phyloP scores from a whole-genome alignment of 768 basidiomycete species.

The Hydnomerulius pinastri region DNA sequence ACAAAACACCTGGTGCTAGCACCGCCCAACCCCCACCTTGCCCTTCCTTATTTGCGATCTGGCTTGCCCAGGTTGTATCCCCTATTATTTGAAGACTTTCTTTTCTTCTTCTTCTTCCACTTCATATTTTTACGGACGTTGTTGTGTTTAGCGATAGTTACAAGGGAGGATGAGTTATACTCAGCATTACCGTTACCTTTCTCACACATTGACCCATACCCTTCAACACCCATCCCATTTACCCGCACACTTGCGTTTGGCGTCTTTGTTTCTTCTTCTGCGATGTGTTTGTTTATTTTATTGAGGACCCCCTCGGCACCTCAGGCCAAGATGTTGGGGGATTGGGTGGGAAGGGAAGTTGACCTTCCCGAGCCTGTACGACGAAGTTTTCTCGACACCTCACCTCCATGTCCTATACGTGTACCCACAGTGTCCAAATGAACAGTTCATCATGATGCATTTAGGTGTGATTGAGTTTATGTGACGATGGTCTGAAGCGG shows the following conservation, averaged over 20 bases:
- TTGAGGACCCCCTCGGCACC: conserved; percentile 7
- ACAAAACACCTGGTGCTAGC: conserved; percentile 25
- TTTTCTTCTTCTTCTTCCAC: conserved; percentile 16
- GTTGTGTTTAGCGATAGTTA: conserved; percentile 29
- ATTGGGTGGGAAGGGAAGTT: conserved; percentile 38
- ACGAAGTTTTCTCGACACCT: conserved; percentile 10
- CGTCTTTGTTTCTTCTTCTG: conserved; percentile 12
- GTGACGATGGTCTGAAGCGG: too few species aligned
- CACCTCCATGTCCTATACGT: conserved; percentile 7
- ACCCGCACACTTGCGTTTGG: conserved; percentile 15
- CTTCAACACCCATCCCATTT: conserved; percentile 1
- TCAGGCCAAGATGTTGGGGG: conserved; percentile 6
- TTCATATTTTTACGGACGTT: conserved; percentile 20
- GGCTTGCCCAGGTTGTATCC: conserved; percentile 11
- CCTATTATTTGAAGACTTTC: background rate
- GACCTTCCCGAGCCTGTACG: conserved; percentile 34
- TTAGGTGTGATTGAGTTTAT: background rate
- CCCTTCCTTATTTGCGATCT: conserved; percentile 30
- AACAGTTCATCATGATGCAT: conserved; percentile 1
- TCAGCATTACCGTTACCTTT: conserved; percentile 28
- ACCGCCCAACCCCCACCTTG: conserved; percentile 13
- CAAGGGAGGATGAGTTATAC: conserved; percentile 10
- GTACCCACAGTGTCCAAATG: conserved; percentile 1
- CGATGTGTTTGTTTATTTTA: conserved; percentile 24
- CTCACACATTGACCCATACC: conserved; percentile 5